Evolutionary conservation across 306 rosid genomes (phyloP), one percentile per base, ranked within the genome.

Genomic region (Comarum palustre): DNA sequence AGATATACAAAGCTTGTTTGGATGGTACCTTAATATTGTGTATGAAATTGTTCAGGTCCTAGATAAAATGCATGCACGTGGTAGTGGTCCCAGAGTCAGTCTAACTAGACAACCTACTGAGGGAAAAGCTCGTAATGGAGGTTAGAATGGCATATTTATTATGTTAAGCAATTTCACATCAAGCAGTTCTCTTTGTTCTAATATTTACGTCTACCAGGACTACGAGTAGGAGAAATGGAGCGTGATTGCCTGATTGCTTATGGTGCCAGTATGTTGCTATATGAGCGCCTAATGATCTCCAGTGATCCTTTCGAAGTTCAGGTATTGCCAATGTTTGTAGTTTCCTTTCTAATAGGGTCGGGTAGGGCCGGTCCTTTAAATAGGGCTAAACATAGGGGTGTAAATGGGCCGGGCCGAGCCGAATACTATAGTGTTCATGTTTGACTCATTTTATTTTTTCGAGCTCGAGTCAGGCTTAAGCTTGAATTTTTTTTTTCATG

Each of bases 21-120:
- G n/a, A 13, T 11, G 6, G n/a, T 60, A 19, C 4, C 12, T 60
- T 4, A 31, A 31, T 12, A 29, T 60, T 27, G 15, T 36, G 19
- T 34, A 8, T 34, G 2, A 52, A 75, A 80, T 66, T 34, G 31
- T 27, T 50, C 77, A 88, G 98, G 98, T 91, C 76, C 85, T 91
- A 20, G 98, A 94, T 81, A 94, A 94, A 88, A 91, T 94, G 90
- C 97, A 94, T 67, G 98, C 98, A 42, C 94, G 98, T 78, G 98
- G 97, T 19, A 83, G 62, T 58, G 98, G 98, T 34, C 96, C 92
- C 9, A 88, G 90, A 6, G 77, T 69, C 78, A 58, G 85, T 92
- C 80, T 94, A 41, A 89, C 95, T 66, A 86, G 98, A 79, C 96
- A 94, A 76, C 97, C 98, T 39, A 94, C 98, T 1, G 97, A 94